Evolutionary conservation across 1,139 yeast species (phyloP).

Genomic region (Pichia sp.): DNA sequence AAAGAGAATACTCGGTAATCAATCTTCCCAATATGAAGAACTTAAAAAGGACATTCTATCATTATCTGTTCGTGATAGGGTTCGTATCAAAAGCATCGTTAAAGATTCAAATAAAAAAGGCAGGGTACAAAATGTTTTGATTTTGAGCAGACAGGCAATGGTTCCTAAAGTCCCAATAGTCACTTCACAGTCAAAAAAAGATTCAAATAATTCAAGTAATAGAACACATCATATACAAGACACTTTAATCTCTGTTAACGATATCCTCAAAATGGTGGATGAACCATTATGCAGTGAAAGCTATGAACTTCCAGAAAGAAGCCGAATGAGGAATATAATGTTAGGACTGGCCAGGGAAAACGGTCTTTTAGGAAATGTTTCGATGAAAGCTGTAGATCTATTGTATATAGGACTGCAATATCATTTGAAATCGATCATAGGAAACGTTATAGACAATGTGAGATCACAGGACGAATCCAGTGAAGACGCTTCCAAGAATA

Average conservation of each 20-base stretch:
- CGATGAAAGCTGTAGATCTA: constrained; percentile 68
- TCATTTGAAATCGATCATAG: constrained; percentile 67
- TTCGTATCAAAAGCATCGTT: constrained; percentile 75
- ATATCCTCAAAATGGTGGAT: constrained; percentile 82
- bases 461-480: constrained; percentile 22
- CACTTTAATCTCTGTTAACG: constrained; percentile 87
- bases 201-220: constrained; percentile 21
- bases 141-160: constrained; percentile 75
- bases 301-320: constrained; percentile 77
- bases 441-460: constrained; percentile 66
- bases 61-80: constrained; percentile 74
- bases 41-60: constrained; percentile 84
- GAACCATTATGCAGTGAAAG: constrained; percentile 75
- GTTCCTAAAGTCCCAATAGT: constrained; percentile 86
- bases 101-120: constrained; percentile 75
- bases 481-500: not conserved
- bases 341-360: constrained; percentile 83
- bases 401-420: constrained; percentile 70
- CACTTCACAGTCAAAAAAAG: constrained; percentile 21
- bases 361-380: constrained; percentile 80
- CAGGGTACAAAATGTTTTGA: constrained; percentile 65
- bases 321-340: constrained; percentile 59
- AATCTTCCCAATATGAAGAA: constrained; percentile 64
- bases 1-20: constrained; percentile 31
- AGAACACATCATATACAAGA: constrained; percentile 24